Conservation (phyloP, 108 stramenopile species). For the Pseudonitzschia delicatissima region DNA sequence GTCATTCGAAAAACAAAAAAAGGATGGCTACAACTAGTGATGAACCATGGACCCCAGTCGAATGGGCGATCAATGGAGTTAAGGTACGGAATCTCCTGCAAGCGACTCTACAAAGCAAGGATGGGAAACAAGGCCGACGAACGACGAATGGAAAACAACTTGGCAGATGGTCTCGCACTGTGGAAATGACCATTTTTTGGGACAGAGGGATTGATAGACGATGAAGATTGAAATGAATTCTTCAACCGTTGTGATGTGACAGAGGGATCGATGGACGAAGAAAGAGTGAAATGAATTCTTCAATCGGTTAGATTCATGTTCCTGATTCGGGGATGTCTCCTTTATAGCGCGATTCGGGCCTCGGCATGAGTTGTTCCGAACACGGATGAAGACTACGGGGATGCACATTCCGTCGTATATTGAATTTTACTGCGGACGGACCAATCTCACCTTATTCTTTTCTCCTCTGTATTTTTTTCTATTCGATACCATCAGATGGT, state of each 20-base stretch:
- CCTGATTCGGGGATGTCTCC: not conserved
- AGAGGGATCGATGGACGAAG: not conserved
- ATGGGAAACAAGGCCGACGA: not conserved
- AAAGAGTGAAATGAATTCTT: no score
- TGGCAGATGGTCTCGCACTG: not conserved
- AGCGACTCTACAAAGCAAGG: not conserved
- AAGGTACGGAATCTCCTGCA: conserved; percentile 64
- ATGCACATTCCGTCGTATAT: not conserved
- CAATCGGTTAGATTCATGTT: not conserved
- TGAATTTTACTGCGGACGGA: not conserved
- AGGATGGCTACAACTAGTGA: conserved; percentile 29
- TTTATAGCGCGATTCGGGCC: not conserved
- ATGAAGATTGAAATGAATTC: no score
- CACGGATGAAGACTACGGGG: no score
- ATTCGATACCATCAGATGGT: no score
- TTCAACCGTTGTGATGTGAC: not conserved
- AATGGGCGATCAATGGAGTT: conserved; percentile 64
- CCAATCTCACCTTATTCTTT: not conserved
- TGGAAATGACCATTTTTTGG: not conserved
- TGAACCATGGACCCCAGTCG: conserved; percentile 58
- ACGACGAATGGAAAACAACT: not conserved
- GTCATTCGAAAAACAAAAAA: not conserved
- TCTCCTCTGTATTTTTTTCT: conserved; percentile 13
- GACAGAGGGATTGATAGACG: not conserved
- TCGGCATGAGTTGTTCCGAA: no score